Evolutionary conservation across 768 basidiomycete species (phyloP), one percentile per base, ranked within the genome.

Genomic region (Boletus subparvulus): DNA sequence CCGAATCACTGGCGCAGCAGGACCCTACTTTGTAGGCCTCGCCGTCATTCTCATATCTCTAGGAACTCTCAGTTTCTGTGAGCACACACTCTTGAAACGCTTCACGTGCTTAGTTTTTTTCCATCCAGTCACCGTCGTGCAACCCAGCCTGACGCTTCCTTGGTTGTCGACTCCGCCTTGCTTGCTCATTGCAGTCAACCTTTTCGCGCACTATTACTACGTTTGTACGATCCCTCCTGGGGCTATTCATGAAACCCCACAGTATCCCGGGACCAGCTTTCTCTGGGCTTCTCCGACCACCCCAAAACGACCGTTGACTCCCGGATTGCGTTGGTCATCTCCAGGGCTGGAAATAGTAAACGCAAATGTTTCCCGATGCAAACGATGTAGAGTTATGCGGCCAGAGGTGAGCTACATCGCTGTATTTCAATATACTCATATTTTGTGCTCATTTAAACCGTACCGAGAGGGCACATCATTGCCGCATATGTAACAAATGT

Each of bases 401-500:
- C 94, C 93, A 46, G 92, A 95, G 79, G 92, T 92, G 69, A 70
- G 85, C 70, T 19, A 12, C 16, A 24, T 28, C 47, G 36, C 4
- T 7, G 14, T 19, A 41, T 47, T 33, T 10, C 19, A 17, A 17
- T 24, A 0, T 30, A 28, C 30, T 24, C 13, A 5, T 63, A 33
- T 52, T 45, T 47, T 37, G 36, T 52, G 44, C 64, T 64, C 24
- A 68, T 44, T 41, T 50, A 44, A 54, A 36, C 56, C 46, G 53
- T 54, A 49, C 60, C 49, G 71, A 96, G 94, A 85, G 94, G 74
- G 81, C 94, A 10, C 94, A 98, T 69, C 94, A 96, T 72, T 97
- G 94, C 74, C 81, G 87, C 26, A 87, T 97, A 67, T 97, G 94
- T 70, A 92, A 93, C 62, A 83, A 81, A 50, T 97, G 94, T 66